Percentiles rank a stretch among this genome's conserved stretches.
phyloP scores from a whole-genome alignment of 495 filamentous ascomycete species.

The Xylaria curta region DNA sequence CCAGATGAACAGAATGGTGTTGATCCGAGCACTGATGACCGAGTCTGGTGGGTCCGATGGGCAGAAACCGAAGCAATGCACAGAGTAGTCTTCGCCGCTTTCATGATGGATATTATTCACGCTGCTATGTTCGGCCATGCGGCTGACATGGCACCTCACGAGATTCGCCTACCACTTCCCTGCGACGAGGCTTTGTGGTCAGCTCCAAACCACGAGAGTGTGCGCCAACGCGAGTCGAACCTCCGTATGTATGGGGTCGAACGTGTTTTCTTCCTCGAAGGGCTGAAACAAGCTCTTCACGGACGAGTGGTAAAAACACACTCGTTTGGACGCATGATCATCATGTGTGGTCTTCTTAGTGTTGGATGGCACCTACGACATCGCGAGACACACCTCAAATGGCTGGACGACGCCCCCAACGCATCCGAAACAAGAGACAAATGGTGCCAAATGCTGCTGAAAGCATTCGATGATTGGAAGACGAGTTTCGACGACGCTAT shows the following conservation, averaged over 20 bases:
- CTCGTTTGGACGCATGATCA: conserved; percentile 88
- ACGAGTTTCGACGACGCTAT: conserved; percentile 81
- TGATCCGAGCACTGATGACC: conserved; percentile 59
- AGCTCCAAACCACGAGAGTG: conserved; percentile 83
- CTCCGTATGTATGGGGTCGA: conserved; percentile 85
- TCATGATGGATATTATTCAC: conserved; percentile 92
- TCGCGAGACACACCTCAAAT: conserved; percentile 89
- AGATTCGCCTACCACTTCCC: conserved; percentile 90
- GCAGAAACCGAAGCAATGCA: conserved; percentile 92
- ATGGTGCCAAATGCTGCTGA: conserved; percentile 84
- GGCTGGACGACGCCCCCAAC: conserved; percentile 69
- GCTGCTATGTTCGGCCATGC: conserved; percentile 98
- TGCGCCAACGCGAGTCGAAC: conserved; percentile 81
- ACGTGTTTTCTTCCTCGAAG: conserved; percentile 85
- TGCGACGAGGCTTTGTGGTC: conserved; percentile 96
- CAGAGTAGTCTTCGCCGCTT: conserved; percentile 91
- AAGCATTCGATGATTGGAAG: conserved; percentile 94
- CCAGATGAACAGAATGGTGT: conserved; percentile 71
- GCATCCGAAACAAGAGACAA: conserved; percentile 83
- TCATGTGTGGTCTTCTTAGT: conserved; percentile 93
- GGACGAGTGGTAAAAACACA: conserved; percentile 89
- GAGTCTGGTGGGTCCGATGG: conserved; percentile 95
- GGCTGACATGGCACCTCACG: conserved; percentile 94
- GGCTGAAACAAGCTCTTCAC: conserved; percentile 86
- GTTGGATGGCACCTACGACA: conserved; percentile 97